A percentile compares a stretch with the other conserved stretches of the same genome.
Evolutionary conservation across 257 asterid genomes (phyloP).

Genomic region (Cinchona pubescens): DNA sequence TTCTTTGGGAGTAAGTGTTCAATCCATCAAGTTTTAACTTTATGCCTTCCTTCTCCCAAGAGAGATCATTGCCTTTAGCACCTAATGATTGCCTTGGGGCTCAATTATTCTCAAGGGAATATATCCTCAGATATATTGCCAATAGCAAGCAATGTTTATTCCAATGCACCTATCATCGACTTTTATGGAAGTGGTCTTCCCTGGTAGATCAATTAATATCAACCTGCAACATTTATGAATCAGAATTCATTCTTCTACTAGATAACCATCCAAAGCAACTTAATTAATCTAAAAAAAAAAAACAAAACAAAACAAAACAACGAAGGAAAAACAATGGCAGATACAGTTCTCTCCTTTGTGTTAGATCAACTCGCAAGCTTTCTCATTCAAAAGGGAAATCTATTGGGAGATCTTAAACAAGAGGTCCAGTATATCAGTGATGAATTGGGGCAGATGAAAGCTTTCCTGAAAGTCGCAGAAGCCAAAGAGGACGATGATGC

Average conservation of each 20-base stretch:
- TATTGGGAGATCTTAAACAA: conserved; percentile 12
- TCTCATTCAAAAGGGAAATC: conserved; percentile 15
- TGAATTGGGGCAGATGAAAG: conserved; percentile 31
- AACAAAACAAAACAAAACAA: too few relatives aligned
- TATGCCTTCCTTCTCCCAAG: not conserved
- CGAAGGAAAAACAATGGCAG: conserved; percentile 30
- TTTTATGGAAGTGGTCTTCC: not conserved
- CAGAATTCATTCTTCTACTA: not conserved
- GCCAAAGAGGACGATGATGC: conserved; percentile 26
- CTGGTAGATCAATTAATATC: not conserved
- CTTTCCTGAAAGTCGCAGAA: conserved; percentile 37
- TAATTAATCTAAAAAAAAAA: not conserved
- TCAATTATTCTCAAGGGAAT: not conserved
- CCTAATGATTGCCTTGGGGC: not conserved
- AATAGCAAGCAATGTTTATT: not conserved
- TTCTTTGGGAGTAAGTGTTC: too few relatives aligned
- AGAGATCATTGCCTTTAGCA: not conserved
- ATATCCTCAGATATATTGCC: too few relatives aligned
- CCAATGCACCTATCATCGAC: too few relatives aligned
- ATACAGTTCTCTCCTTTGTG: conserved; percentile 20
- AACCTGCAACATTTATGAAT: not conserved
- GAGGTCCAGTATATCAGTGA: conserved; percentile 24
- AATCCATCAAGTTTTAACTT: not conserved
- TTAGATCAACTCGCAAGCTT: conserved; percentile 19
- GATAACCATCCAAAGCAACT: not conserved